Percentiles rank a stretch among this genome's conserved stretches.
Conservation (phyloP, 805 yeast species). For the Metschnikowia koreensis region DNA sequence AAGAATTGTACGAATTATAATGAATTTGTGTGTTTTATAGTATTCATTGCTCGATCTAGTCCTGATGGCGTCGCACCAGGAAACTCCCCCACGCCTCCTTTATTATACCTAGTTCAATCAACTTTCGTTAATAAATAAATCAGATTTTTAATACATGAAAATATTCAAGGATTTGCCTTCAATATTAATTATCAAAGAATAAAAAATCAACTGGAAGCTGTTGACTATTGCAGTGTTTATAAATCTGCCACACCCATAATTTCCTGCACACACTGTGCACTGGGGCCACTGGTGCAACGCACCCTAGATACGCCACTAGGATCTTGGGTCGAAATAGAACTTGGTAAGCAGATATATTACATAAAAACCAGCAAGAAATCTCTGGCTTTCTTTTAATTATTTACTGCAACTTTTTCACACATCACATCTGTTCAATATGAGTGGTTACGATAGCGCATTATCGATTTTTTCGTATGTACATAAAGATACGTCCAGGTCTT, state of each 20-base stretch:
- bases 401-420: not conserved
- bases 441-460: slow-evolving; percentile 99
- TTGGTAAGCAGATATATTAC: no score
- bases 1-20: no score
- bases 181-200: no score
- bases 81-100: not conserved
- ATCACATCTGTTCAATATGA: slow-evolving; percentile 49
- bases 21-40: not conserved
- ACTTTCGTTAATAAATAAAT: no score
- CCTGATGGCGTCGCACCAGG: not conserved
- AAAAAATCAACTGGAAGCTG: not conserved
- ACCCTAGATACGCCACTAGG: slow-evolving; percentile 9
- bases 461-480: slow-evolving; percentile 86
- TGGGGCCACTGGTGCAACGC: slow-evolving; percentile 1
- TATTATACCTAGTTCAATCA: no score
- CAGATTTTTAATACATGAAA: no score
- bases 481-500: not conserved
- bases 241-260: not conserved
- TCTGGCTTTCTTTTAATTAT: not conserved
- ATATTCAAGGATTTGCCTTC: no score
- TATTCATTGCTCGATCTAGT: not conserved
- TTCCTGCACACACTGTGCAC: not conserved
- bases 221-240: not conserved
- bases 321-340: not conserved
- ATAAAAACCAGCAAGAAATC: not conserved